Evolutionary conservation across 2,329 filamentous ascomycete genomes (phyloP), one percentile per base, ranked within the genome.

Genomic region (Neopestalotiopsis sp.): DNA sequence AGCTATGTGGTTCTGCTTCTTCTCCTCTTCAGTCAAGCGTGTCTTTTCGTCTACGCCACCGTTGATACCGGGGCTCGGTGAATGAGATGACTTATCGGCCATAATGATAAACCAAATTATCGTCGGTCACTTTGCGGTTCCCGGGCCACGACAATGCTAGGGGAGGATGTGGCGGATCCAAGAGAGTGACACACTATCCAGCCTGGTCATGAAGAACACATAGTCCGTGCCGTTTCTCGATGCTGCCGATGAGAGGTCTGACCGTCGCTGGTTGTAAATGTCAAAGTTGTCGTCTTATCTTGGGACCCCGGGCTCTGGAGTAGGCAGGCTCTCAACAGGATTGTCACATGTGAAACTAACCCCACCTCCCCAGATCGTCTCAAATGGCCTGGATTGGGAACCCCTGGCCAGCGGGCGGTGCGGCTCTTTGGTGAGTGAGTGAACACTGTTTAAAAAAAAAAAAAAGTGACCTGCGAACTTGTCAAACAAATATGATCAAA

Each of bases 1-100:
- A 65, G 84, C 84, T 70, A 87, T 86, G 72, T 87, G 85, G 67
- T 87, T 87, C 73, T 85, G 83, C 75, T 87, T 87, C 79, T 87
- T 87, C 75, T 87, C 84, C 64, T 85, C 83, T 68, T 86, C 84
- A 5, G 85, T 87, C 40, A 87, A 78, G 45, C 85, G 84, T 56
- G 83, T 83, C 78, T 85, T 86, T 64, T 86, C 85, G 32, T 86
- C 20, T 73, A 74, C 38, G 71, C 74, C 12, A 2, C 71, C 70
- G 45, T 72, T 73, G 17, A 49, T 32, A 49, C 66, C 66, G 28
- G 69, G 66, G 67, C 66, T 68, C 17, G 75, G 74, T 32, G 75
- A 76, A 42, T 71, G 71, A 4, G 74, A 75, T 52, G 71, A 68
- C 57, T 73, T 69, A 56, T 75, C 73, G 52, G 73, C 73, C 75